phyloP scores from a whole-genome alignment of 768 basidiomycete species.

The Tricholoma saponaceum region DNA sequence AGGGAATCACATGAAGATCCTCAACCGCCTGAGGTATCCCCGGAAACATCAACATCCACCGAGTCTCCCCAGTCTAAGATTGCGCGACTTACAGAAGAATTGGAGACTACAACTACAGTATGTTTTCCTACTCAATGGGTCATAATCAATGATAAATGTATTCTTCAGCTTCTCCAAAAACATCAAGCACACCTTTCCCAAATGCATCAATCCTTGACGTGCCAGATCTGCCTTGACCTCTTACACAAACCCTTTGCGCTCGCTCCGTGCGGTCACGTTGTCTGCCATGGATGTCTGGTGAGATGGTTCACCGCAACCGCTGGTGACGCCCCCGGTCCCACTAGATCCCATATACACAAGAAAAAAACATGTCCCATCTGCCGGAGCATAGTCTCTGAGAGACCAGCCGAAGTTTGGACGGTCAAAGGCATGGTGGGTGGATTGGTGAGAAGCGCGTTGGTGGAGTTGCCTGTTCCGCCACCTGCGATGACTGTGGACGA shows the following conservation, averaged over 20 bases:
- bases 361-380: constrained; percentile 75
- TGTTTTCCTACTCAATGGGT: constrained; percentile 11
- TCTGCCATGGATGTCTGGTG: constrained; percentile 68
- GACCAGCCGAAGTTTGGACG: constrained; percentile 69
- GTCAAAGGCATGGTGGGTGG: constrained; percentile 61
- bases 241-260: constrained; percentile 72
- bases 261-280: constrained; percentile 71
- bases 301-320: constrained; percentile 65
- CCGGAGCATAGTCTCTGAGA: constrained; percentile 51
- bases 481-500: constrained; percentile 14
- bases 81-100: constrained; percentile 39
- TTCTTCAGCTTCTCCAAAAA: constrained; percentile 40
- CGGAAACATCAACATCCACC: constrained; percentile 4
- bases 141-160: constrained; percentile 3
- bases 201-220: constrained; percentile 62
- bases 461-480: constrained; percentile 24
- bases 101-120: constrained; percentile 37
- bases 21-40: constrained; percentile 6
- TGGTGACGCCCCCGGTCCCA: constrained; percentile 36
- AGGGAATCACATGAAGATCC: constrained; percentile 15
- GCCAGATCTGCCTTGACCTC: constrained; percentile 76
- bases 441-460: constrained; percentile 51
- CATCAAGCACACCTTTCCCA: constrained; percentile 52
- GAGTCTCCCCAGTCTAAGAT: constrained; percentile 25
- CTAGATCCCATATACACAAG: constrained; percentile 41